Conservation (phyloP, 2,329 filamentous ascomycete genomes). For the Monilinia fructigena region DNA sequence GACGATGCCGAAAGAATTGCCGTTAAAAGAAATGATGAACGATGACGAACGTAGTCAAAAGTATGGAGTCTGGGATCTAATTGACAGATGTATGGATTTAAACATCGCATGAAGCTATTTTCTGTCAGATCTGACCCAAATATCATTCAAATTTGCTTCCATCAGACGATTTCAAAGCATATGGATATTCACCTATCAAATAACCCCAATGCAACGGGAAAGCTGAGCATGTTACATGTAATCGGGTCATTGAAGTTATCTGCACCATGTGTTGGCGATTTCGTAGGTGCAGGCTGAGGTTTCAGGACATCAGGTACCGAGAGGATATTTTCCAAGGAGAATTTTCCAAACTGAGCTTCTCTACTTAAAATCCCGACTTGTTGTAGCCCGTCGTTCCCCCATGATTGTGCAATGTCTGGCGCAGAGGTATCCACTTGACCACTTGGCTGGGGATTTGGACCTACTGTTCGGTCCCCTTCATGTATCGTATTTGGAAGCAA, state of each 20-base stretch:
- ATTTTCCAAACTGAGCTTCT: constrained; percentile 40
- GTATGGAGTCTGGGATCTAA: constrained; percentile 44
- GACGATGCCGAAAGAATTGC: constrained; percentile 41
- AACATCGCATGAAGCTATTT: constrained; percentile 42
- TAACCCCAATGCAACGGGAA: constrained; percentile 34
- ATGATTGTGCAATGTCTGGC: not conserved
- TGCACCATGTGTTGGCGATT: not conserved
- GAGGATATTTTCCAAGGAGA: constrained; percentile 41
- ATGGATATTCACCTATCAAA: not conserved
- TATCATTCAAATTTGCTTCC: not conserved
- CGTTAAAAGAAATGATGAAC: constrained; percentile 43
- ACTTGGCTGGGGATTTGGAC: not conserved
- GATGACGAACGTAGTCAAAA: constrained; percentile 41
- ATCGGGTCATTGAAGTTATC: constrained; percentile 37
- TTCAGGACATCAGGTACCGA: constrained; percentile 27
- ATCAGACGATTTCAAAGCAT: too few relatives aligned
- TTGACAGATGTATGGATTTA: constrained; percentile 46
- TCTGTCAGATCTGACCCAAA: not conserved
- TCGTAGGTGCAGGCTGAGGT: not conserved
- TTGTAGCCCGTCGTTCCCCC: constrained; percentile 33
- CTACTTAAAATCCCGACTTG: constrained; percentile 41
- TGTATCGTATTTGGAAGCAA: not conserved
- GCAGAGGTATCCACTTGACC: not conserved
- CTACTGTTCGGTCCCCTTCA: not conserved
- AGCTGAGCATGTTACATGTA: constrained; percentile 35